Evolutionary conservation across 2,329 filamentous ascomycete genomes (phyloP).

Genomic region (Pyrenophora teres): DNA sequence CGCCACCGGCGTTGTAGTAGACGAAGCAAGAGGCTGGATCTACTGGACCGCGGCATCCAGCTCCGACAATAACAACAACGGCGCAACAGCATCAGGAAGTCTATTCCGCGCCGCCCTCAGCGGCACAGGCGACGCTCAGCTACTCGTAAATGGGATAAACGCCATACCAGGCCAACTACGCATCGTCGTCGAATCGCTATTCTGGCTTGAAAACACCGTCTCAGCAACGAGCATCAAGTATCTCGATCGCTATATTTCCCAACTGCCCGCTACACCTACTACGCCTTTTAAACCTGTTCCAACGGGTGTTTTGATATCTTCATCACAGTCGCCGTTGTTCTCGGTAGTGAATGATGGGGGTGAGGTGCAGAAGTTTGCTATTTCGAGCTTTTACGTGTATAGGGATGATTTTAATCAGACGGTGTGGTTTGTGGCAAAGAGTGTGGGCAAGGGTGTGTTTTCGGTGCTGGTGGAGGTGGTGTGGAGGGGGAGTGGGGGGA

Average conservation of each 20-base stretch:
- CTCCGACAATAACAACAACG: slow-evolving; percentile 2
- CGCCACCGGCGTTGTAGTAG: slow-evolving; percentile 11
- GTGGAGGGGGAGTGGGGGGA: slow-evolving; percentile 7
- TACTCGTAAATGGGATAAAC: slow-evolving; percentile 9
- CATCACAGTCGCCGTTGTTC: slow-evolving; percentile 13
- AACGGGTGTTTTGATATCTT: slow-evolving; percentile 9
- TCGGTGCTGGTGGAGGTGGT: slow-evolving; percentile 16
- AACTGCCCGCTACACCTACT: neutral
- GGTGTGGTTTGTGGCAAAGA: slow-evolving; percentile 15
- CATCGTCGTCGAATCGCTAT: slow-evolving; percentile 7
- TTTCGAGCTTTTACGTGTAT: slow-evolving; percentile 15
- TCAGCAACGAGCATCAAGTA: slow-evolving; percentile 15
- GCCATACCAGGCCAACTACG: slow-evolving; percentile 17
- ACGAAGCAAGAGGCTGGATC: slow-evolving; percentile 16
- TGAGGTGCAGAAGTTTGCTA: slow-evolving; percentile 11
- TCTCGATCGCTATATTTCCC: slow-evolving; percentile 1
- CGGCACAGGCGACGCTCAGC: slow-evolving; percentile 1
- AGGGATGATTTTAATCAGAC: slow-evolving; percentile 1
- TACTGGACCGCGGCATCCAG: slow-evolving; percentile 13
- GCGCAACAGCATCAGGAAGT: slow-evolving; percentile 8
- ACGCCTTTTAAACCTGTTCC: neutral
- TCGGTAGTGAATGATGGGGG: slow-evolving; percentile 13
- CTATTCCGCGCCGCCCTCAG: slow-evolving; percentile 9
- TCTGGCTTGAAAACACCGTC: slow-evolving; percentile 9
- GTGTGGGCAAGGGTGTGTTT: slow-evolving; percentile 13